phyloP scores from a whole-genome alignment of 2,329 filamentous ascomycete genomes.

The Verticillium klebahnii region DNA sequence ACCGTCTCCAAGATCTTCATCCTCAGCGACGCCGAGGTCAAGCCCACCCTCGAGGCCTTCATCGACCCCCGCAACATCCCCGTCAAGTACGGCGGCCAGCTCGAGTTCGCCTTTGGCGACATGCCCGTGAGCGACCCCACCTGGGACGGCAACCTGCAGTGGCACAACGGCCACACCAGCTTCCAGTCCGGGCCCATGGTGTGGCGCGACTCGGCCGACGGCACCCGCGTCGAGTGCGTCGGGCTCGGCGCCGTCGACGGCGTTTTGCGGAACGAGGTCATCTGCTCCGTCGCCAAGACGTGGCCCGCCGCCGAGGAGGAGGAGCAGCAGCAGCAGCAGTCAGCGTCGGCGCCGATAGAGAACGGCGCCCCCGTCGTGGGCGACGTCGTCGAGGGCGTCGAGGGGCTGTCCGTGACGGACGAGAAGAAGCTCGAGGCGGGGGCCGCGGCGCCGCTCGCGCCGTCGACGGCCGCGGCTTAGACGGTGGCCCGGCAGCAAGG shows the following conservation, averaged over 20 bases:
- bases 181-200: constrained; percentile 55
- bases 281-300: constrained; percentile 47
- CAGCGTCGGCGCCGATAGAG: neutral
- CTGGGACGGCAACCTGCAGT: constrained; percentile 44
- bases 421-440: constrained; percentile 5
- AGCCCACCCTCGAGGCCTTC: constrained; percentile 71
- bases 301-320: constrained; percentile 19
- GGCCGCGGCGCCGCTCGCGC: neutral
- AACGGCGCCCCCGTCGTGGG: neutral
- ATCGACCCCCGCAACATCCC: constrained; percentile 82
- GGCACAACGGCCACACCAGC: constrained; percentile 45
- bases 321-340: neutral
- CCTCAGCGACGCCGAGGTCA: constrained; percentile 67
- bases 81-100: constrained; percentile 80
- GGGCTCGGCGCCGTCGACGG: constrained; percentile 45
- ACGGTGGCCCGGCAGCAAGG: neutral
- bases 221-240: constrained; percentile 44
- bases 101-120: constrained; percentile 78
- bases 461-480: constrained; percentile 3
- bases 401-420: constrained; percentile 1
- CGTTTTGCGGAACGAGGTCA: constrained; percentile 37
- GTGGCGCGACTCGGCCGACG: constrained; percentile 48
- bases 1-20: constrained; percentile 97
- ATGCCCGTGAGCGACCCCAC: constrained; percentile 66
- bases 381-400: neutral